These are phyloP conservation scores for Penicillium concentricum DNA, from an alignment of 2,329 filamentous ascomycete genomes.

Conservation along the genomic window DNA sequence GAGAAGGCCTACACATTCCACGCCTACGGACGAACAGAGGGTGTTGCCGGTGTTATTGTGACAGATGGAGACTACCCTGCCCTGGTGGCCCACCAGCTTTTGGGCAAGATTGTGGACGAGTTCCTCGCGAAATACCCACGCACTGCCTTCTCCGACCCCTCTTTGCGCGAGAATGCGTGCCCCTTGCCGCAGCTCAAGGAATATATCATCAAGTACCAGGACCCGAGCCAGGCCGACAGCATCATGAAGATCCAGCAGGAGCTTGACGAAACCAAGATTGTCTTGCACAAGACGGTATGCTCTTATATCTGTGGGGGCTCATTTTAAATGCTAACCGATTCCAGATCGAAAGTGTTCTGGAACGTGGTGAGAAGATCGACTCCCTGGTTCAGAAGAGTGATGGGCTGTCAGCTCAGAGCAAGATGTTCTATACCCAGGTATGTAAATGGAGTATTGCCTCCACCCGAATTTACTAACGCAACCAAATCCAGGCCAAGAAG, in stretches of 20 bases:
- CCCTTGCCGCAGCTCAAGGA: slow-evolving; percentile 74
- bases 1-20: slow-evolving; percentile 59
- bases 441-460: background rate
- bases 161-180: slow-evolving; percentile 49
- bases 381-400: slow-evolving; percentile 91
- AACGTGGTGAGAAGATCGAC: slow-evolving; percentile 96
- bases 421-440: slow-evolving; percentile 90
- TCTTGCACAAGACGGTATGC: slow-evolving; percentile 88
- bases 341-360: slow-evolving; percentile 51
- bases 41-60: slow-evolving; percentile 74
- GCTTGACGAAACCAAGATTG: slow-evolving; percentile 95
- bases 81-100: slow-evolving; percentile 79
- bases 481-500: slow-evolving; percentile 64
- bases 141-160: slow-evolving; percentile 61
- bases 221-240: slow-evolving; percentile 83
- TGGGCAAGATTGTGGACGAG: slow-evolving; percentile 84
- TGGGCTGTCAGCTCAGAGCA: slow-evolving; percentile 84
- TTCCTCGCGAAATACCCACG: slow-evolving; percentile 76
- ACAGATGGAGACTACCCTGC: slow-evolving; percentile 72
- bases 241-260: slow-evolving; percentile 96
- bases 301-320: background rate
- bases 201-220: slow-evolving; percentile 77
- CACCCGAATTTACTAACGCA: background rate
- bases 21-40: slow-evolving; percentile 69
- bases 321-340: slow-evolving; percentile 41